Percentiles rank a stretch among this genome's conserved stretches.
phyloP scores from a whole-genome alignment of 805 yeast genomes.

The Metschnikowia peoriensis region DNA sequence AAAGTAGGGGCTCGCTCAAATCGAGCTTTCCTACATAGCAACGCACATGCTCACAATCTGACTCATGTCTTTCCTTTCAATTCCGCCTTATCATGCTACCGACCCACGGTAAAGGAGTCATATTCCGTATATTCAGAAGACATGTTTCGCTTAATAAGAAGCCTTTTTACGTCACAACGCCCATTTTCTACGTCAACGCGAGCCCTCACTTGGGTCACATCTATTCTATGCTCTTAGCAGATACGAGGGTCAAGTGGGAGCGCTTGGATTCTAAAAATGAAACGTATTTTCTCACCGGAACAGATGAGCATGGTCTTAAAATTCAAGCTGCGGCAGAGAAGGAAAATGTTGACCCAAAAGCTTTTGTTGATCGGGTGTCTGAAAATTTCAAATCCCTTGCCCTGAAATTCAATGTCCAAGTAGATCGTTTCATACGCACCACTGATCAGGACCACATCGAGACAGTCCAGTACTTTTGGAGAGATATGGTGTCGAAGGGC shows the following conservation, averaged over 20 bases:
- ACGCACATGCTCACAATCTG: not conserved
- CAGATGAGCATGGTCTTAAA: conserved; percentile 96
- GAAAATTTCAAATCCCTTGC: conserved; percentile 66
- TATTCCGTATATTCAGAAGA: not conserved
- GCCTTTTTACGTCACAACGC: conserved; percentile 69
- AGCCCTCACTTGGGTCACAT: conserved; percentile 91
- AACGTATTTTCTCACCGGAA: conserved; percentile 77
- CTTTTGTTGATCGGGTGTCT: conserved; percentile 71
- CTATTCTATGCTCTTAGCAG: conserved; percentile 83
- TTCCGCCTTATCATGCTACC: conserved; percentile 1
- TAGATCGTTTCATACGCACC: conserved; percentile 83
- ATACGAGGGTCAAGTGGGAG: conserved; percentile 75
- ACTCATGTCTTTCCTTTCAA: not conserved
- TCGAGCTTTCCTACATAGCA: not conserved
- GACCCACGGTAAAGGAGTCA: not conserved
- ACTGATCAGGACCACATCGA: conserved; percentile 77
- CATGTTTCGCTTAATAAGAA: conserved; percentile 1
- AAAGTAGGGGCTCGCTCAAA: not conserved
- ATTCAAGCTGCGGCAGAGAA: conserved; percentile 81
- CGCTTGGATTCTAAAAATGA: conserved; percentile 30
- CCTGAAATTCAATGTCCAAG: conserved; percentile 50
- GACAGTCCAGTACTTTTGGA: conserved; percentile 74
- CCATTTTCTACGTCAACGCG: conserved; percentile 96
- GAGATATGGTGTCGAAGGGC: conserved; percentile 53
- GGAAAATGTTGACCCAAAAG: conserved; percentile 48